Percentiles rank a stretch among this genome's conserved stretches.
phyloP scores from a whole-genome alignment of 1,284 basidiomycete genomes.

The Trichosporon ovoides region DNA sequence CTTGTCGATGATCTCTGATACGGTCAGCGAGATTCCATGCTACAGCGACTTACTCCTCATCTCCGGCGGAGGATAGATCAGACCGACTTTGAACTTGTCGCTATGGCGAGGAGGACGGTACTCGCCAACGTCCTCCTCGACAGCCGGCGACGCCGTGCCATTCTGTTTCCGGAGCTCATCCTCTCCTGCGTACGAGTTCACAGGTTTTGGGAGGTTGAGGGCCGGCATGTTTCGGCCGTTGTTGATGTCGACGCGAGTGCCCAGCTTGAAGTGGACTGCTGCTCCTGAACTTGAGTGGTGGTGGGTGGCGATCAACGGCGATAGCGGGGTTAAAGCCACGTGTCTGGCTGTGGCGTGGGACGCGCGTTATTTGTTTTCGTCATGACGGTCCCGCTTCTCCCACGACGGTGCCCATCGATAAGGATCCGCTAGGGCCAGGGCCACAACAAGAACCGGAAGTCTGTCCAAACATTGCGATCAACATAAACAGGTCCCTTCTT shows the following conservation, averaged over 20 bases:
- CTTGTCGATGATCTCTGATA: conserved; percentile 86
- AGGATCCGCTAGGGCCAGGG: conserved; percentile 3
- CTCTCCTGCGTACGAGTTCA: conserved; percentile 44
- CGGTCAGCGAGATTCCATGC: conserved; percentile 8
- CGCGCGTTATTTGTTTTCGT: conserved; percentile 6
- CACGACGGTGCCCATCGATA: not conserved
- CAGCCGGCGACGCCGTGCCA: conserved; percentile 18
- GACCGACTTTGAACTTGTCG: conserved; percentile 67
- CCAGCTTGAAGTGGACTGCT: no score
- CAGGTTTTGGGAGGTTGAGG: conserved; percentile 46
- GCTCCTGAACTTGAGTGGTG: not conserved
- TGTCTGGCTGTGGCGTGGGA: not conserved
- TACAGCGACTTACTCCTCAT: conserved; percentile 69
- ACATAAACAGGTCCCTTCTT: conserved; percentile 5
- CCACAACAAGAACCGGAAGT: not conserved
- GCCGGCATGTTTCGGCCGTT: conserved; percentile 22
- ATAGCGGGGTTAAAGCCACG: conserved; percentile 4
- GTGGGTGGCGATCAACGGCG: not conserved
- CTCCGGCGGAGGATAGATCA: conserved; percentile 87
- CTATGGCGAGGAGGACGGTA: conserved; percentile 47
- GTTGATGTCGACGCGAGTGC: not conserved
- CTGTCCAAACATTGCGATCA: conserved; percentile 1
- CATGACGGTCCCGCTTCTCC: not conserved
- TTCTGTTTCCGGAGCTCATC: conserved; percentile 37
- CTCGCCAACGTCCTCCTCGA: conserved; percentile 28